These are phyloP conservation scores for Neurospora sp. DNA, from an alignment of 495 filamentous ascomycete genomes.

Conservation along the genomic window DNA sequence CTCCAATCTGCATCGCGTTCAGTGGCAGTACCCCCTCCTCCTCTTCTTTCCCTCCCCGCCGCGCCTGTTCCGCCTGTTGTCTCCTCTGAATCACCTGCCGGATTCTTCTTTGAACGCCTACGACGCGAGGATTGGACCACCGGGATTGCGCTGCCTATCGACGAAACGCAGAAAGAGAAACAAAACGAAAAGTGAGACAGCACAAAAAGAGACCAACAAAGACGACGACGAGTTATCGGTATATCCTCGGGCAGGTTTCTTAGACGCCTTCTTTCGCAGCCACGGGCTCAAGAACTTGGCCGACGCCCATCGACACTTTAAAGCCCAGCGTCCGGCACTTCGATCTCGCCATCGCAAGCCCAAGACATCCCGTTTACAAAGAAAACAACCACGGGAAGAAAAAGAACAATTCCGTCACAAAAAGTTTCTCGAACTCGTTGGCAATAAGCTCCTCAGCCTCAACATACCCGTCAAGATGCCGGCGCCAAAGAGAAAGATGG, in stretches of 20 bases:
- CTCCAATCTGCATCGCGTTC: neutral
- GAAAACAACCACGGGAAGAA: neutral
- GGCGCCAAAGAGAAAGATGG: neutral
- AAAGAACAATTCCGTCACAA: neutral
- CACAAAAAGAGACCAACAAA: neutral
- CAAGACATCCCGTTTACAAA: neutral
- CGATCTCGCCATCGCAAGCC: neutral
- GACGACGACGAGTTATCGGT: neutral
- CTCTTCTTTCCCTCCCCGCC: neutral
- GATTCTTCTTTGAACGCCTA: neutral
- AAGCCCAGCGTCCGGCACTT: neutral
- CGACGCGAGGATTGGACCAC: neutral
- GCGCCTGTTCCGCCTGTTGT: neutral
- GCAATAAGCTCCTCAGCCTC: neutral
- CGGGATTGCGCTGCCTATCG: neutral
- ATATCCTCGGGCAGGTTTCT: neutral
- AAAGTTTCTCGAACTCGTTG: neutral
- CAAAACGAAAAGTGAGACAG: neutral
- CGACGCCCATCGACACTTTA: neutral
- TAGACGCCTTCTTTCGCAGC: neutral
- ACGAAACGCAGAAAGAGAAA: neutral
- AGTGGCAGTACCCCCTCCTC: neutral
- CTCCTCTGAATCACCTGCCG: neutral
- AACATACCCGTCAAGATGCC: neutral
- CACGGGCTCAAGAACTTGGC: neutral